Base-by-base conservation (phyloP, 371 early-diverging fungal genomes). In the Dichotomocladium elegans region DNA sequence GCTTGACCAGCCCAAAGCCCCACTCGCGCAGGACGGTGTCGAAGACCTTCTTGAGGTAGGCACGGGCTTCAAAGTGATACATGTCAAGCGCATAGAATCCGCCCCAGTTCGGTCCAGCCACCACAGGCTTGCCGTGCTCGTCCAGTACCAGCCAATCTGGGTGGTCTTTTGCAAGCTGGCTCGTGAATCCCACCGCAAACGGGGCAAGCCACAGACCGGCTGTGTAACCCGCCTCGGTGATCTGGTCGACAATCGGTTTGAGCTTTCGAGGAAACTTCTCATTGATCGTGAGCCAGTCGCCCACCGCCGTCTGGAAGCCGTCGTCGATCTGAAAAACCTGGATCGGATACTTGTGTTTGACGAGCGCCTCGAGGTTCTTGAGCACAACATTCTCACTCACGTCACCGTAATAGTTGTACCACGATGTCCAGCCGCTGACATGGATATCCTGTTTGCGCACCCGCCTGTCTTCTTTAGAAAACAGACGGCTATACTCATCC, bases 181-280 rank as follows among this genome's bases (percentile, higher is more conserved):
- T 72, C 8, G 60, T 68, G 45, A 66, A 69, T 10, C 69, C 77
- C 8, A 70, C 79, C 11, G 77, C 65, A 47, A 73, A 82, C 4
- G 82, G 82, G 0, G 82, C 80, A 15, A 82, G 41, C 82, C 82
- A 82, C 14, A 82, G 60, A 2, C 82, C 82, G 0, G 82, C 72
- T 17, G 61, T 68, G 47, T 74, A 64, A 0, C 78, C 78, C 4
- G 74, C 70, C 17, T 60, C 24, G 6, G 62, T 69, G 42, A 80
- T 74, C 15, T 66, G 58, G 2, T 56, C 29, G 2, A 72, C 77
- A n/a, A 80, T 62, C 1, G 47, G 42, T 22, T 70, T 62, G 76
- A 82, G 77, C 4, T 79, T 79, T 21, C 60, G 68, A 1, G 82
- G 82, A 41, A 82, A 82, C 53, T 75, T 79, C 21, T 53, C 46